Conservation (phyloP, 495 filamentous ascomycete species). For the Daldinia concentrica region DNA sequence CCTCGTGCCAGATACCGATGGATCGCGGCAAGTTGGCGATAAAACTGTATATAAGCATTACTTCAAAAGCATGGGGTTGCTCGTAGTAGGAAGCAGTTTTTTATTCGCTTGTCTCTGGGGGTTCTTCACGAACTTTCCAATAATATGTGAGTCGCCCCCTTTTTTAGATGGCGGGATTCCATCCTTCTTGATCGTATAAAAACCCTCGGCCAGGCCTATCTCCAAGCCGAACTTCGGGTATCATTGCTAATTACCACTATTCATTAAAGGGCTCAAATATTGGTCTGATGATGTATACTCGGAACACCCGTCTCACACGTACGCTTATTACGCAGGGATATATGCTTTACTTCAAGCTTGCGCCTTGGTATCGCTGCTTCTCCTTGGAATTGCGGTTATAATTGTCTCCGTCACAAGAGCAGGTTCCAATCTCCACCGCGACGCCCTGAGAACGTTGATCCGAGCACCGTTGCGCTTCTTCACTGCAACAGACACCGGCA, state of each 20-base stretch:
- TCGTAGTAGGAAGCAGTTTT: not conserved
- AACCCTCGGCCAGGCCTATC: not conserved
- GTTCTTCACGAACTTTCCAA: not conserved
- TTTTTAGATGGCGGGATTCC: not conserved
- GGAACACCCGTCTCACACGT: not conserved
- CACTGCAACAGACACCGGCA: not conserved
- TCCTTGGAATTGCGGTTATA: not conserved
- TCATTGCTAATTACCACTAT: not conserved
- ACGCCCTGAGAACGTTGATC: constrained; percentile 41
- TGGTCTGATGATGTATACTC: not conserved
- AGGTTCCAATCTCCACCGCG: constrained; percentile 43
- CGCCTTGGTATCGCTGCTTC: not conserved
- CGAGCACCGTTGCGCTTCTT: constrained; percentile 39
- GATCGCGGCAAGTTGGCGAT: not conserved
- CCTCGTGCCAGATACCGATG: not conserved
- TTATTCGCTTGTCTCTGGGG: not conserved
- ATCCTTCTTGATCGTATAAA: not conserved
- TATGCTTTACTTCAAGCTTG: not conserved
- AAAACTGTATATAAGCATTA: not conserved
- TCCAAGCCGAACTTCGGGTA: not conserved
- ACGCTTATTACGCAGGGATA: not conserved
- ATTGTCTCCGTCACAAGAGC: constrained; percentile 11
- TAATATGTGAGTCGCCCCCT: not conserved
- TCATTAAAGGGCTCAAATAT: not conserved
- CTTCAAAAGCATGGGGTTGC: not conserved